These are phyloP conservation scores for Aspergillus proliferans DNA, from an alignment of 2,329 filamentous ascomycete species.

Conservation along the genomic window DNA sequence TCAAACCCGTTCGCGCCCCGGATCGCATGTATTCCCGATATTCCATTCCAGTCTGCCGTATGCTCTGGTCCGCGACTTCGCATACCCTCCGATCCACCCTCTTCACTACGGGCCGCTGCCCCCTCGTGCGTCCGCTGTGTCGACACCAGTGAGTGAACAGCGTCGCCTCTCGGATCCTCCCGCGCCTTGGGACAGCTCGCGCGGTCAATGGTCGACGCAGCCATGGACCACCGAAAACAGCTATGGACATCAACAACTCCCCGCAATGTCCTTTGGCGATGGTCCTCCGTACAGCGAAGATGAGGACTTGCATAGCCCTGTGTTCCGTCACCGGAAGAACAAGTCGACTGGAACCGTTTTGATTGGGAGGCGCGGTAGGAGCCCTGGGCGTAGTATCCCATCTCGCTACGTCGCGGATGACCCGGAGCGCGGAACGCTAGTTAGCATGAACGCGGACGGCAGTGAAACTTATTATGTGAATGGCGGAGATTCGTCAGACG, in stretches of 20 bases:
- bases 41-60: constrained; percentile 83
- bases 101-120: constrained; percentile 91
- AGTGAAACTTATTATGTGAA: constrained; percentile 69
- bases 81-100: constrained; percentile 74
- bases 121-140: constrained; percentile 64
- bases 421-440: constrained; percentile 60
- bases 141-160: constrained; percentile 77
- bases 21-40: constrained; percentile 73
- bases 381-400: constrained; percentile 29
- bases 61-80: constrained; percentile 91
- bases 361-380: constrained; percentile 43
- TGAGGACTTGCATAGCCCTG: constrained; percentile 84
- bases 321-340: constrained; percentile 82
- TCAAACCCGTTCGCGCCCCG: constrained; percentile 63
- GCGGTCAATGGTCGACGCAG: constrained; percentile 50
- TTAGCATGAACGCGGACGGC: constrained; percentile 62
- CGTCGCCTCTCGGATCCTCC: constrained; percentile 75
- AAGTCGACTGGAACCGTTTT: constrained; percentile 51
- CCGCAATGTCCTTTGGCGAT: constrained; percentile 77
- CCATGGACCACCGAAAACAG: constrained; percentile 44
- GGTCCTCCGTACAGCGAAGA: constrained; percentile 94
- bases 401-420: constrained; percentile 44
- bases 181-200: constrained; percentile 65
- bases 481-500: constrained; percentile 53
- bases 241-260: constrained; percentile 63